phyloP scores from a whole-genome alignment of 495 filamentous ascomycete species.

The Aspergillus diversus region DNA sequence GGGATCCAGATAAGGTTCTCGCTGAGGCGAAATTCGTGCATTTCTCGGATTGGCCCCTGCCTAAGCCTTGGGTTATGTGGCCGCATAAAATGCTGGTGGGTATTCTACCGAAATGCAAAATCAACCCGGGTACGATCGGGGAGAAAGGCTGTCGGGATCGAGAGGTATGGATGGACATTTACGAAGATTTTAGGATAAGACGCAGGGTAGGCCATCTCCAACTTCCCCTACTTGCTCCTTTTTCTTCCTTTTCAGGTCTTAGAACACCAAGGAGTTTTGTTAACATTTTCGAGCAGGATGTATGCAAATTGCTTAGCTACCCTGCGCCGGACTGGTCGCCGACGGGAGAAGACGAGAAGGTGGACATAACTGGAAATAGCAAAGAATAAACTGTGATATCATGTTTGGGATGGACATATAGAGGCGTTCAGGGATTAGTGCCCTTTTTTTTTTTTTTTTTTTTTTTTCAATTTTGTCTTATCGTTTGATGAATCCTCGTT shows the following conservation, averaged over 20 bases:
- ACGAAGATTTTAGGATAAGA: conserved; percentile 65
- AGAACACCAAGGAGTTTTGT: neutral
- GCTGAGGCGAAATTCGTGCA: conserved; percentile 76
- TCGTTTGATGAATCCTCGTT: no score
- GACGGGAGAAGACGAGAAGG: neutral
- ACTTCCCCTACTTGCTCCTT: neutral
- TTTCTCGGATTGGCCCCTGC: conserved; percentile 80
- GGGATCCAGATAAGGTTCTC: conserved; percentile 67
- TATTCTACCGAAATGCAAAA: conserved; percentile 63
- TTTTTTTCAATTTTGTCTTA: neutral
- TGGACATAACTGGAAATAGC: neutral
- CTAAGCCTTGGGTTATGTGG: conserved; percentile 78
- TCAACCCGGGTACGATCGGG: conserved; percentile 44
- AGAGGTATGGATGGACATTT: conserved; percentile 72
- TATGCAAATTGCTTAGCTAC: conserved; percentile 53
- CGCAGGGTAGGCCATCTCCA: conserved; percentile 53
- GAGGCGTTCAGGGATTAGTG: conserved; percentile 3
- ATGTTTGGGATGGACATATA: neutral
- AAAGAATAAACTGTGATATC: neutral
- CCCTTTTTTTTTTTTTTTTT: neutral
- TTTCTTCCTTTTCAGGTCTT: neutral
- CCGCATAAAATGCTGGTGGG: conserved; percentile 55
- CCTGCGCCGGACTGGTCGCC: conserved; percentile 48
- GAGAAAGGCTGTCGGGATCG: conserved; percentile 63
- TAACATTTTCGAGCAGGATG: conserved; percentile 34